Percentiles rank a stretch among this genome's conserved stretches.
Conservation (phyloP, 768 basidiomycete species). For the Pholiota molesta region DNA sequence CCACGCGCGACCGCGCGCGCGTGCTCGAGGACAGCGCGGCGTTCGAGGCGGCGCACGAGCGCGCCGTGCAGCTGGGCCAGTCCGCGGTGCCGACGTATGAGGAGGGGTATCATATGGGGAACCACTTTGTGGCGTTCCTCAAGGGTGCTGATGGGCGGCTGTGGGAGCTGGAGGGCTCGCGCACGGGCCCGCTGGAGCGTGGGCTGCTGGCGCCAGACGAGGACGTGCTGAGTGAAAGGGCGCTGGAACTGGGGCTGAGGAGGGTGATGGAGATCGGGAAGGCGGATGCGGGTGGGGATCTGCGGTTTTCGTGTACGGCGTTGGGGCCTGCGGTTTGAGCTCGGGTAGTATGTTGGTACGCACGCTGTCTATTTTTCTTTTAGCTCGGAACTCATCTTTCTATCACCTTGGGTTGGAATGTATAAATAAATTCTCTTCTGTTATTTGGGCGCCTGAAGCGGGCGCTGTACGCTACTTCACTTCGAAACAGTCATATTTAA, state of each 20-base stretch:
- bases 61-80: constrained; percentile 12
- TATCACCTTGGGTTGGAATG: too few relatives aligned
- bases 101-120: not conserved
- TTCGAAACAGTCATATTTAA: too few relatives aligned
- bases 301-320: constrained; percentile 15
- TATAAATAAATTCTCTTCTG: too few relatives aligned
- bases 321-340: constrained; percentile 1
- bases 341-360: too few relatives aligned
- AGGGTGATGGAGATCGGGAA: constrained; percentile 12
- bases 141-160: constrained; percentile 15
- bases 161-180: constrained; percentile 14
- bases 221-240: constrained; percentile 14
- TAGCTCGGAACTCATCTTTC: too few relatives aligned
- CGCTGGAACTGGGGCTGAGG: constrained; percentile 11
- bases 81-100: not conserved
- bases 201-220: constrained; percentile 12
- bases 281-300: constrained; percentile 10
- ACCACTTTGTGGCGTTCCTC: constrained; percentile 18
- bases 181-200: constrained; percentile 15
- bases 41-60: constrained; percentile 11
- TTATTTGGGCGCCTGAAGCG: too few relatives aligned
- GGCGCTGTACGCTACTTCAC: too few relatives aligned
- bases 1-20: constrained; percentile 7
- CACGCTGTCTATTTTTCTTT: too few relatives aligned
- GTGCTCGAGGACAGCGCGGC: constrained; percentile 13